Base-by-base conservation (phyloP, 805 yeast species). In the Metschnikowia colocasiae region DNA sequence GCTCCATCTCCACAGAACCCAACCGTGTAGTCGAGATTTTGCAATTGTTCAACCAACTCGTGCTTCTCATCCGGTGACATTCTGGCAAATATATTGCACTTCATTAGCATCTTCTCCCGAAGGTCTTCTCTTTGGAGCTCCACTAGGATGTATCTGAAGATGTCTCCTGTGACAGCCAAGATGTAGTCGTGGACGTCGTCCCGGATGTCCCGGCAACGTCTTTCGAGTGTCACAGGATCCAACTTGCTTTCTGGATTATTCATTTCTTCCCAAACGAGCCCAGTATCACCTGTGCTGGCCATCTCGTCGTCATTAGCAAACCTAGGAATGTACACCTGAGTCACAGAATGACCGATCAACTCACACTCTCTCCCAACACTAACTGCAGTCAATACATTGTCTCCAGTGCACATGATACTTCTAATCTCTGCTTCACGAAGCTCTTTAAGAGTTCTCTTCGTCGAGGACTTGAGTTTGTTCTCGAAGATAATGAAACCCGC, bases 1-100 rank as follows among this genome's bases (percentile, higher is more conserved):
- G 99, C 99, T 54, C 99, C 99, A 69, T 94, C 99, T 31, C 99
- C 99, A 68, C 98, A 94, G 65, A 94, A 94, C 2, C 97, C 96
- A 40, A 89, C 95, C 0, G 96, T 88, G 62, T 92, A 92, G 59
- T 91, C 97, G 18, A 94, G 61, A 19, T 73, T 76, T 63, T 90
- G 96, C 12, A 94, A 69, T 61, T 85, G 88, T 58, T 87, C 91
- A 30, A 94, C 97, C 40, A 94, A 73, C 66, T 94, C 99, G 64
- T 94, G 97, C 61, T 94, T 94, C 64, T 94, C 99, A 65, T 95
- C 99, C 0, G 99, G 99, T 0, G 98, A 91, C 99, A 94, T 94
- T 54, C 99, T 76, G 0, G 99, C 98, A 69, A 83, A 94, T 3
- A 94, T 79, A 38, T 82, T 79, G 48, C 90, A 82, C 51, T 79